Percentiles rank a stretch among this genome's conserved stretches.
Evolutionary conservation across 2,329 filamentous ascomycete species (phyloP).

Genomic region (Colletotrichum filicis): DNA sequence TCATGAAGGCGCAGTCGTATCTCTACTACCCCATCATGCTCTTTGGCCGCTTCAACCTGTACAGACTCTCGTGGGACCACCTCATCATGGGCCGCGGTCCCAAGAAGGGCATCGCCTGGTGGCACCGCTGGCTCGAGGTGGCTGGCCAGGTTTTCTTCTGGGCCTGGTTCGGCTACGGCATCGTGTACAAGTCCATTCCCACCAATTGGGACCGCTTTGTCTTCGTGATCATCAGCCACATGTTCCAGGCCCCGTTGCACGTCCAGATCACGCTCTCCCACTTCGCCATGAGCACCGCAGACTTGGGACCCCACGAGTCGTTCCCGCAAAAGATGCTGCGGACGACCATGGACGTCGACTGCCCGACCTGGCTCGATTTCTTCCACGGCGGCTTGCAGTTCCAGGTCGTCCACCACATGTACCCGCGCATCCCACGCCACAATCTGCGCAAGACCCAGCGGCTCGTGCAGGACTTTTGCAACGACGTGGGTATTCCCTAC

Average conservation of each 20-base stretch:
- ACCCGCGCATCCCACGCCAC: constrained; percentile 84
- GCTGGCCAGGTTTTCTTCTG: constrained; percentile 84
- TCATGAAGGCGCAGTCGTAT: constrained; percentile 81
- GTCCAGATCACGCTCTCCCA: constrained; percentile 92
- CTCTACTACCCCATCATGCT: constrained; percentile 85
- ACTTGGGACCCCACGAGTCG: constrained; percentile 84
- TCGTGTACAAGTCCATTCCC: constrained; percentile 80
- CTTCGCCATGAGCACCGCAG: constrained; percentile 92
- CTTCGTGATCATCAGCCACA: constrained; percentile 84
- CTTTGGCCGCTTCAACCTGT: constrained; percentile 89
- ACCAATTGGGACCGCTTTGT: constrained; percentile 74
- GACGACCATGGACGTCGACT: constrained; percentile 94
- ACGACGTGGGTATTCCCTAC: constrained; percentile 85
- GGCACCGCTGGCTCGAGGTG: constrained; percentile 86
- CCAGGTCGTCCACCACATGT: constrained; percentile 89
- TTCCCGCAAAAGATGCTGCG: constrained; percentile 92
- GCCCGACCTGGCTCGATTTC: constrained; percentile 88
- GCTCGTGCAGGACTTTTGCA: constrained; percentile 83
- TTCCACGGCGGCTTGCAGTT: constrained; percentile 91
- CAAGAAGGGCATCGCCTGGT: constrained; percentile 80
- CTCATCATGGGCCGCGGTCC: constrained; percentile 77
- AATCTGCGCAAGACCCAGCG: constrained; percentile 82
- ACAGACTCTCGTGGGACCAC: constrained; percentile 82
- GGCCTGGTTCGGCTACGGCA: constrained; percentile 86
- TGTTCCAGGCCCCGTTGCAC: constrained; percentile 84